Evolutionary conservation across 176 grass and related monocot genomes (phyloP).

Genomic region (Alopecurus myosuroides): DNA sequence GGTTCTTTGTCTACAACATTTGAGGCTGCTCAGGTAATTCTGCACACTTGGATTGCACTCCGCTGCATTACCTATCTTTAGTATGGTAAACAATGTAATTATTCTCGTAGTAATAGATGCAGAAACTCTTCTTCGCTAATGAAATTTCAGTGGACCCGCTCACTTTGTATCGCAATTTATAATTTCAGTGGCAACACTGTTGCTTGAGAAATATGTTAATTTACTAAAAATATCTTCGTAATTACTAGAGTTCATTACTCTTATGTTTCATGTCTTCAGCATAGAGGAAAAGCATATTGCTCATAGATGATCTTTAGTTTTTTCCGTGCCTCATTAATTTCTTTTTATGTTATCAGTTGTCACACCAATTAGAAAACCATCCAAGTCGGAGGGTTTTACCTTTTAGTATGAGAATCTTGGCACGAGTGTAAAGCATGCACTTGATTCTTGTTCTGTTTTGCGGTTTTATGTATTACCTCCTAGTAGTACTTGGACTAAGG

Average conservation of each 20-base stretch:
- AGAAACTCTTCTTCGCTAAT: not conserved
- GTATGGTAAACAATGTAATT: not conserved
- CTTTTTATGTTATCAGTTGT: not conserved
- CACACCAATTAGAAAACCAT: not conserved
- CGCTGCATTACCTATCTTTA: not conserved
- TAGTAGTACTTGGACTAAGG: not conserved
- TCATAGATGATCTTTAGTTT: not conserved
- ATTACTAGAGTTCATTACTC: not conserved
- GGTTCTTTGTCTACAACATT: slow-evolving; percentile 77
- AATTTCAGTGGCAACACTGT: not conserved
- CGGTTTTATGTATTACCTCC: not conserved
- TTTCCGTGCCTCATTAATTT: not conserved
- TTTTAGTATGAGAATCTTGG: not conserved
- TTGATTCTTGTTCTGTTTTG: not conserved
- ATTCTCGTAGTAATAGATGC: not conserved
- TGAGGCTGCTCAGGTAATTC: slow-evolving; percentile 74
- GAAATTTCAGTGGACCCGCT: not conserved
- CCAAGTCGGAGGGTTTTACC: not conserved
- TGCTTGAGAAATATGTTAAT: not conserved
- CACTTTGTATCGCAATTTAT: not conserved
- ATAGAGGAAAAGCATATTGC: not conserved
- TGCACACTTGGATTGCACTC: not conserved
- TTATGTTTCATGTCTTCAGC: not conserved
- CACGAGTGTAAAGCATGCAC: not conserved
- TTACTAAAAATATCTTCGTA: not conserved